Evolutionary conservation across 2,329 filamentous ascomycete genomes (phyloP), one percentile per base, ranked within the genome.

Genomic region (Purpureocillium lavendulum): DNA sequence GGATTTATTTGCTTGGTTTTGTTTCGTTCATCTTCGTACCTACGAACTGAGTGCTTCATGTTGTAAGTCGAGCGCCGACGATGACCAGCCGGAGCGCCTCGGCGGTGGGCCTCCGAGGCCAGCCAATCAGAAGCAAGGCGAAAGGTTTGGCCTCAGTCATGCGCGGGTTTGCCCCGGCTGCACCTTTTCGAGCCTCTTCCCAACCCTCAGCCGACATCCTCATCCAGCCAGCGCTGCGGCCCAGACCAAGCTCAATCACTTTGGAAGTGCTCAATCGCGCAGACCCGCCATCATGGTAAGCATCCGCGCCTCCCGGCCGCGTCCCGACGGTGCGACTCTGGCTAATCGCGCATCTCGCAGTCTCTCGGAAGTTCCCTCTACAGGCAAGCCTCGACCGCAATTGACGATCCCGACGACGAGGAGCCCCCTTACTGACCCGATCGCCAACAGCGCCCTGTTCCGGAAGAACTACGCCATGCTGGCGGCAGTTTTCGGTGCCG

Each of bases 381-480:
- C 58, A 58, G 55, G 62, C 59, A 64, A 63, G 62, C 61, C 40
- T 38, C 41, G 41, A 33, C 42, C 38, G 18, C 35, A 39, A 40
- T 40, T 43, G 40, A 50, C 45, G 39, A 50, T 18, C 11, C 39
- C 33, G 45, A 45, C 45, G 37, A 42, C 36, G 42, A 40, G 39
- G 40, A 47, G 26, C 29, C 41, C 44, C 44, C 45, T 45, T 14
- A 45, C 53, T 60, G 47, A 61, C 45, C 33, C 43, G 35, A 42
- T 37, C 21, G 31, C 21, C 16, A 46, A 50, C 66, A 97, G 92
- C 73, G 66, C 79, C 59, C 58, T 97, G 53, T 82, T 97, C 74
- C 82, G 84, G 66, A 82, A 77, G 62, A 98, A 98, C 75, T 83
- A 76, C 56, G 73, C 84, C 62, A 95, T 95, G 79, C 73, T 98